These are phyloP conservation scores for Cyclotella baltica DNA, from an alignment of 108 stramenopile genomes.

Conservation along the genomic window DNA sequence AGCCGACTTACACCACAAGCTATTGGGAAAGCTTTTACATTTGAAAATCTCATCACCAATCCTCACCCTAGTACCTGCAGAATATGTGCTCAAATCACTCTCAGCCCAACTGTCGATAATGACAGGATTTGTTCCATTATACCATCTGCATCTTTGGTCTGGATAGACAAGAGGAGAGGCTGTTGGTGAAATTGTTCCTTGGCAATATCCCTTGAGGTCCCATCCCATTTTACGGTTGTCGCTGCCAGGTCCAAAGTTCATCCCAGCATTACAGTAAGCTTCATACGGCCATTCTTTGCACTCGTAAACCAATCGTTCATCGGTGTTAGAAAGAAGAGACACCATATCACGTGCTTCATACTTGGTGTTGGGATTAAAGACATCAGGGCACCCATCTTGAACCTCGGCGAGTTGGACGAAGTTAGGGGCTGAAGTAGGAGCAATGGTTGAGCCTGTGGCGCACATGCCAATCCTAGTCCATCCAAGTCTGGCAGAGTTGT, in stretches of 20 bases:
- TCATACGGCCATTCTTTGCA: not conserved
- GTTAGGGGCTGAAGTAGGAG: not conserved
- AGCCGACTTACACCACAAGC: not conserved
- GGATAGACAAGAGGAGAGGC: not conserved
- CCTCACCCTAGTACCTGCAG: not conserved
- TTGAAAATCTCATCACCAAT: not conserved
- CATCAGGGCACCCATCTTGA: not conserved
- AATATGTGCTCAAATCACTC: not conserved
- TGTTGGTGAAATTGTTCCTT: not conserved
- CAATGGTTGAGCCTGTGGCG: not conserved
- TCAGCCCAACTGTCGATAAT: not conserved
- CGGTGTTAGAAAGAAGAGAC: not conserved
- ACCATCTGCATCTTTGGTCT: not conserved
- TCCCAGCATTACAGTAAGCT: constrained; percentile 1
- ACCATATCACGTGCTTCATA: not conserved
- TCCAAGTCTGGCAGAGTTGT: not conserved
- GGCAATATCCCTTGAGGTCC: not conserved
- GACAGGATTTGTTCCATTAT: not conserved
- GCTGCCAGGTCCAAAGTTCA: not conserved
- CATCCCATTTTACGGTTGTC: not conserved
- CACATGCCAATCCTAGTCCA: not conserved
- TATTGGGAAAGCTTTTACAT: not conserved
- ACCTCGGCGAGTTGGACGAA: not conserved
- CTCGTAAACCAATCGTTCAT: not conserved
- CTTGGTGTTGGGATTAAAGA: not conserved